Base-by-base conservation (phyloP, 2,329 filamentous ascomycete genomes). In the Harringtonia aguacate region DNA sequence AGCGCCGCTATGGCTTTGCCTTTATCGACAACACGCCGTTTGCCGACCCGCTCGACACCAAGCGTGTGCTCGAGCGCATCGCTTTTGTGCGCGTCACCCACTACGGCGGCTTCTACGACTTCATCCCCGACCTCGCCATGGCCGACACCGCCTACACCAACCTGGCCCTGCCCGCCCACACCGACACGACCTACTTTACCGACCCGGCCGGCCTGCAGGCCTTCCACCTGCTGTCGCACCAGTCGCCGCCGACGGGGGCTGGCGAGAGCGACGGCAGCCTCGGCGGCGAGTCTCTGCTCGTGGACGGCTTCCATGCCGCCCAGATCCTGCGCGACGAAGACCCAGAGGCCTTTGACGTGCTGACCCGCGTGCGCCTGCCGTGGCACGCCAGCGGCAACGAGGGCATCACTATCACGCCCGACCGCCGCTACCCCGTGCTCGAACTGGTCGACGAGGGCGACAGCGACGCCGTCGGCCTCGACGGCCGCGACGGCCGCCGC, bases 111-210 rank as follows among this genome's bases (percentile, higher is more conserved):
- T 73, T 74, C 57, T 77, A 75, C 55, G 90, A 95, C 62, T 97
- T 97, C 61, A 85, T 86, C 1, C 84, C 89, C 6, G 85, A 95
- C 61, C 74, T 95, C 21, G 82, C 86, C 24, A 83, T 83, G 57
- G 89, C 89, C 51, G 88, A 95, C 56, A 94, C 86, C 2, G 88
- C 88, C 4, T 98, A 97, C 65, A 95, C 90, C 2, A 87, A 84
- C 54, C 72, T 92, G 41, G 80, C 81, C 1, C 75, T 98, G 3
- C 77, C 79, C 18, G 82, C 85, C 1, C 92, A 98, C 62, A 97
- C 90, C 1, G 92, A 98, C 64, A 97, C 79, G 8, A 95, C 90
- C 1, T 97, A 98, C 63, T 97, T 97, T 65, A 88, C 79, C 20
- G 90, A 97, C 50, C 90, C 92, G 0, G 81, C 86, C 3, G 87